These are phyloP conservation scores for Fistulinella prunicolor DNA, from an alignment of 768 basidiomycete genomes.

Conservation along the genomic window DNA sequence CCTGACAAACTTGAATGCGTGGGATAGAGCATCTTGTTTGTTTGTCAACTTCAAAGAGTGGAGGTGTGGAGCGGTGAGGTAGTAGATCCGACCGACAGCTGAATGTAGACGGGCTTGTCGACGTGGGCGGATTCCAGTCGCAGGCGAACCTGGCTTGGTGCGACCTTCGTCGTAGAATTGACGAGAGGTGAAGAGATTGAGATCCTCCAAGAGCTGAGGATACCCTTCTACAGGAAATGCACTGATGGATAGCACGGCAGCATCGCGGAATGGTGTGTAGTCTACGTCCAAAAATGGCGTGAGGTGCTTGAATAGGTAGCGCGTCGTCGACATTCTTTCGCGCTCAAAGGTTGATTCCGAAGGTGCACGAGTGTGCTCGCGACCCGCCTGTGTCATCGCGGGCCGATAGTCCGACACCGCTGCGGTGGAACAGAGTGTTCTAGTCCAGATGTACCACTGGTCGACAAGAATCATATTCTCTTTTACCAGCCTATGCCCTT, in stretches of 20 bases:
- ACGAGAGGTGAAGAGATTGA: constrained; percentile 73
- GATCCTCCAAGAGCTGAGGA: constrained; percentile 78
- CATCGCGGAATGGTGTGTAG: constrained; percentile 77
- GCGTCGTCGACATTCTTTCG: constrained; percentile 77
- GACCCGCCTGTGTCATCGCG: constrained; percentile 48
- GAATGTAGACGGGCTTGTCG: constrained; percentile 79
- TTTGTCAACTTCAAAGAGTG: constrained; percentile 66
- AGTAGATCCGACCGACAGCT: constrained; percentile 86
- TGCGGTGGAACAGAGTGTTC: constrained; percentile 81
- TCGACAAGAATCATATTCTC: constrained; percentile 61
- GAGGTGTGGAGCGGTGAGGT: constrained; percentile 75
- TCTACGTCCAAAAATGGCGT: constrained; percentile 89
- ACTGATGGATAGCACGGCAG: constrained; percentile 86
- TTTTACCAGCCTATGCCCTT: constrained; percentile 48
- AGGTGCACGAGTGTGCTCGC: constrained; percentile 67
- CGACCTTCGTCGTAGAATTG: constrained; percentile 75
- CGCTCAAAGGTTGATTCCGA: constrained; percentile 77
- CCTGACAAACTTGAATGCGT: constrained; percentile 83
- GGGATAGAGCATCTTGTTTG: constrained; percentile 69
- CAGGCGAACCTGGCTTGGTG: constrained; percentile 43
- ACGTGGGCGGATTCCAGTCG: constrained; percentile 54
- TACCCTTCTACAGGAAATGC: constrained; percentile 77
- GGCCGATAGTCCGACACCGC: constrained; percentile 61
- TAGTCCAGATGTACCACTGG: constrained; percentile 85
- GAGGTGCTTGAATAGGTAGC: constrained; percentile 79